phyloP scores from a whole-genome alignment of 495 filamentous ascomycete species.

The Aspergillus bertholletiae region DNA sequence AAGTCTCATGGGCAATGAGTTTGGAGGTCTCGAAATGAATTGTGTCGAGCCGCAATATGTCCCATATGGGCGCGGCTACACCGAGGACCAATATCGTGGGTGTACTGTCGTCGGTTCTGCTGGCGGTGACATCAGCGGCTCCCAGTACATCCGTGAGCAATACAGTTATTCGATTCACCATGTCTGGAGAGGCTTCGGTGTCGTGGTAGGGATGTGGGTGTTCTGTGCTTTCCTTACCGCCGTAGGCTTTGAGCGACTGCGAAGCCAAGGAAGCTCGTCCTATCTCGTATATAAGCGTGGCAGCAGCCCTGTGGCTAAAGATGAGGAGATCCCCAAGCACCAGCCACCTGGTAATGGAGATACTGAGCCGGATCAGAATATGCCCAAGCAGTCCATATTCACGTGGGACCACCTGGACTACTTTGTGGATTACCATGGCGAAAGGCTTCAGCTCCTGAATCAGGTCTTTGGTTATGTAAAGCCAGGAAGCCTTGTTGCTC shows the following conservation, averaged over 20 bases:
- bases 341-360: too few species aligned
- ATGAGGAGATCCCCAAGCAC: slow-evolving; percentile 28
- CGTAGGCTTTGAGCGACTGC: slow-evolving; percentile 55
- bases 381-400: slow-evolving; percentile 33
- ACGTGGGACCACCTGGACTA: slow-evolving; percentile 66
- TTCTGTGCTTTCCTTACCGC: slow-evolving; percentile 68
- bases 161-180: slow-evolving; percentile 60
- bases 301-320: too few species aligned
- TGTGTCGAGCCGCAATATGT: slow-evolving; percentile 66
- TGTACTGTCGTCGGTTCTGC: slow-evolving; percentile 67
- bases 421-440: slow-evolving; percentile 52
- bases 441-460: slow-evolving; percentile 59
- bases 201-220: slow-evolving; percentile 71
- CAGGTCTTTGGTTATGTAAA: slow-evolving; percentile 76
- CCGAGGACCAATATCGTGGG: slow-evolving; percentile 61
- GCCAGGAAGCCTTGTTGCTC: slow-evolving; percentile 72
- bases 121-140: slow-evolving; percentile 54
- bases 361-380: slow-evolving; percentile 15
- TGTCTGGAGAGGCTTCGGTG: slow-evolving; percentile 76
- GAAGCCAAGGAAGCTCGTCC: slow-evolving; percentile 57
- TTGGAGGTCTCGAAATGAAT: slow-evolving; percentile 70
- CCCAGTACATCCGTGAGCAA: slow-evolving; percentile 59
- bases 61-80: slow-evolving; percentile 57
- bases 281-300: slow-evolving; percentile 60
- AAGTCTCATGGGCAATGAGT: slow-evolving; percentile 88